Evolutionary conservation across 1,284 basidiomycete genomes (phyloP), one percentile per base, ranked within the genome.

Genomic region (Malassezia globosa): DNA sequence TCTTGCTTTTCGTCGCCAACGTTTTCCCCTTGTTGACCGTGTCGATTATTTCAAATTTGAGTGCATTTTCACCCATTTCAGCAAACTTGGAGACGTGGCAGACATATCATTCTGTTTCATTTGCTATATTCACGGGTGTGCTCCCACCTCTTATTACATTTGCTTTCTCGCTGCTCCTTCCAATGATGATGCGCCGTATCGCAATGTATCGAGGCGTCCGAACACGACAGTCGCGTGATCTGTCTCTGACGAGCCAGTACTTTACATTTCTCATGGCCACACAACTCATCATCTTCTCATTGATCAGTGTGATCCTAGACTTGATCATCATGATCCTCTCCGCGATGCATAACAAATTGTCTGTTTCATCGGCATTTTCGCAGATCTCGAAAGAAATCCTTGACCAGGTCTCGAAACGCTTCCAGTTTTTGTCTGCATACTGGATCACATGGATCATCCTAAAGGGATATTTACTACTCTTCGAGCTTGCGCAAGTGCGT

Each of bases 401-500:
- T 2, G 50, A 51, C 16, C 53, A 56, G 5, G 55, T 67, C 35
- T 61, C 63, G 41, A 46, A 54, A 37, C 66, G 66, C 48, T 68
- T 66, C 45, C 51, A 66, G 46, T 53, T 58, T 26, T 51, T 61
- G 55, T 63, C 60, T 37, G 66, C 62, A 46, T 71, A 71, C 44
- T 71, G 68, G 68, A 58, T 71, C 34, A 65, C 68, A 18, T 69
- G 64, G 64, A n/a, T 66, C 31, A 56, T 63, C 0, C 77, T 96
- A 27, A 85, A 90, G 65, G 90, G 89, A 24, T 94, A 94, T 78
- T 78, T 95, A 37, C 82, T 82, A 21, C 75, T 96, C 50, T 96
- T 96, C 66, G 94, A 99, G 71, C 77, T 99, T 35, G 90, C 92
- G 5, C 94, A 99, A 73, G 81, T 96, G 46, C 73, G 95, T 73